Conservation (phyloP, 1,139 yeast species). For the Candida sp. region DNA sequence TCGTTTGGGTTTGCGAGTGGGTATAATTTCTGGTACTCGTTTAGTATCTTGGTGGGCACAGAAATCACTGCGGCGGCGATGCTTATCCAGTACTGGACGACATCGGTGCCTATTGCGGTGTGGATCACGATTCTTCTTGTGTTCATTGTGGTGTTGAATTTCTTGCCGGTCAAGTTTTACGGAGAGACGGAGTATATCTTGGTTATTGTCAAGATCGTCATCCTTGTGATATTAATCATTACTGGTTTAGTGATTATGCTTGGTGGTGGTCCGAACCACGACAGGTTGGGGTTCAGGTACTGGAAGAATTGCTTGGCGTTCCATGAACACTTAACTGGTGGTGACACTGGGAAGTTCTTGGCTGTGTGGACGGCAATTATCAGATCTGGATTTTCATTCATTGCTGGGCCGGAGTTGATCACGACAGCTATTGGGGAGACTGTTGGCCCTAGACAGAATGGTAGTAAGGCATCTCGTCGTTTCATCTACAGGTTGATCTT, state of each 20-base stretch:
- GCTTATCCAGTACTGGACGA: slow-evolving; percentile 61
- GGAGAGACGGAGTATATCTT: slow-evolving; percentile 74
- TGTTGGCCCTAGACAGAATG: slow-evolving; percentile 45
- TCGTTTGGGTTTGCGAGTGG: slow-evolving; percentile 54
- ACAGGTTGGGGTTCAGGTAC: slow-evolving; percentile 62
- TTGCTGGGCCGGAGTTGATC: slow-evolving; percentile 41
- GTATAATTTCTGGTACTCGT: slow-evolving; percentile 53
- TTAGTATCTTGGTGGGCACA: slow-evolving; percentile 51
- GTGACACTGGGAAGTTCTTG: slow-evolving; percentile 61
- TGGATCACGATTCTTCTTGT: slow-evolving; percentile 56
- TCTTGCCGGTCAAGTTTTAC: slow-evolving; percentile 52
- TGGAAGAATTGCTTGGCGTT: slow-evolving; percentile 65
- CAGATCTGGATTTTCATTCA: slow-evolving; percentile 46
- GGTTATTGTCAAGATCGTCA: slow-evolving; percentile 46
- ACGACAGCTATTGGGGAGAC: slow-evolving; percentile 48
- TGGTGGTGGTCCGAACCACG: slow-evolving; percentile 63
- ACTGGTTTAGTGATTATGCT: slow-evolving; percentile 47
- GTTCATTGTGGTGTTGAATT: slow-evolving; percentile 38
- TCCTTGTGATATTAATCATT: slow-evolving; percentile 42
- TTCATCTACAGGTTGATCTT: slow-evolving; percentile 50
- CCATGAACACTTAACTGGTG: slow-evolving; percentile 44
- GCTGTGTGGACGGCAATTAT: slow-evolving; percentile 46
- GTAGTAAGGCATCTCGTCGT: slow-evolving; percentile 50
- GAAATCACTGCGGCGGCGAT: slow-evolving; percentile 60
- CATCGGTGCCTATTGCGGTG: slow-evolving; percentile 50